A percentile compares a stretch with the other conserved stretches of the same genome.
Evolutionary conservation across 116 monocot species (phyloP).

Genomic region (Iris pallida): DNA sequence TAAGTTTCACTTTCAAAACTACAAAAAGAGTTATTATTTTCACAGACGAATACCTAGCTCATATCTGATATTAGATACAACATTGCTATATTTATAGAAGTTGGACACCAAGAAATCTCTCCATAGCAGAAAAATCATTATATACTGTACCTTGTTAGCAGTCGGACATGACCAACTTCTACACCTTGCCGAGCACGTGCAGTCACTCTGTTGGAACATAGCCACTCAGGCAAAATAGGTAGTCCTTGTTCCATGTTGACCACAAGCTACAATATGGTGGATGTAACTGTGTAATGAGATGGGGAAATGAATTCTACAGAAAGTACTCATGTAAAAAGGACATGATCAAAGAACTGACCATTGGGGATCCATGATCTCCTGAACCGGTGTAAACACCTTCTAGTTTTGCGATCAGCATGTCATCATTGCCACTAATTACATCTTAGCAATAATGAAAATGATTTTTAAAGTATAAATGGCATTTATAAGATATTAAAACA

Average conservation of each 20-base stretch:
- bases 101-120: too few relatives aligned
- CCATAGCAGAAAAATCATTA: too few relatives aligned
- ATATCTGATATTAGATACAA: too few relatives aligned
- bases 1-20: too few relatives aligned
- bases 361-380: conserved; percentile 71
- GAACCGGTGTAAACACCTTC: conserved; percentile 89
- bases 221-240: conserved; percentile 83
- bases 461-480: too few relatives aligned
- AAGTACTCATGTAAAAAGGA: neutral
- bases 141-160: conserved; percentile 53
- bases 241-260: conserved; percentile 87
- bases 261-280: conserved; percentile 56
- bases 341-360: conserved; percentile 36
- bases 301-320: conserved; percentile 3
- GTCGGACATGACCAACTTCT: conserved; percentile 65
- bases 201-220: conserved; percentile 70
- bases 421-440: conserved; percentile 90
- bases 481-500: neutral
- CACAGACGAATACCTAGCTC: too few relatives aligned
- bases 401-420: conserved; percentile 78
- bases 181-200: conserved; percentile 63
- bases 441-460: too few relatives aligned
- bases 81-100: too few relatives aligned
- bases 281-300: neutral
- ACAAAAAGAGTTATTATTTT: too few relatives aligned